Percentiles rank a stretch among this genome's conserved stretches.
Conservation (phyloP, 2,329 filamentous ascomycete genomes). For the Triangularia setosa region DNA sequence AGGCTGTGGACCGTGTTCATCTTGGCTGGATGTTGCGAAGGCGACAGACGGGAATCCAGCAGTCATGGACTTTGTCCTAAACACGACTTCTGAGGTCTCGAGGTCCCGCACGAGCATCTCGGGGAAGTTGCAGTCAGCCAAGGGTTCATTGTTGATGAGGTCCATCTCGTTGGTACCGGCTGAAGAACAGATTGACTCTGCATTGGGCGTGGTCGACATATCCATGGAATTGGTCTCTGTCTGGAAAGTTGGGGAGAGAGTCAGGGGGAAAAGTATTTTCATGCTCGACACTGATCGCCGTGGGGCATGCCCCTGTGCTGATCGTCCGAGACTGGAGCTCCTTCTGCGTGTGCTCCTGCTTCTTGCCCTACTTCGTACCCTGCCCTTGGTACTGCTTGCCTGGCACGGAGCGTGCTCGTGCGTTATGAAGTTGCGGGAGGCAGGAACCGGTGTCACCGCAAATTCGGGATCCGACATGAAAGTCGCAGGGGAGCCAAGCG, state of each 20-base stretch:
- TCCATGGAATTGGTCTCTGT: background rate
- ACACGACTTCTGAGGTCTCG: constrained; percentile 45
- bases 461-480: constrained; percentile 19
- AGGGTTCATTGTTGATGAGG: constrained; percentile 1
- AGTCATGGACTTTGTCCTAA: constrained; percentile 49
- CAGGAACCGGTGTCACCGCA: constrained; percentile 21
- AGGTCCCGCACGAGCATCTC: constrained; percentile 55
- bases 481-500: constrained; percentile 4
- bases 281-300: constrained; percentile 22
- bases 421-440: constrained; percentile 9
- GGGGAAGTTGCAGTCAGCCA: constrained; percentile 46
- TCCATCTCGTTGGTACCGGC: constrained; percentile 9
- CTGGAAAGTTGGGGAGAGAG: constrained; percentile 7
- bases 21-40: constrained; percentile 30
- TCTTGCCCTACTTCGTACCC: constrained; percentile 7
- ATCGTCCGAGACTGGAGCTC: constrained; percentile 12
- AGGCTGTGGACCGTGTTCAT: constrained; percentile 11
- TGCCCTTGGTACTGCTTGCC: constrained; percentile 3
- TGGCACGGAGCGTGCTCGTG: constrained; percentile 2
- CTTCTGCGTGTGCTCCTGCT: constrained; percentile 3
- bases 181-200: background rate
- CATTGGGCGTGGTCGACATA: background rate
- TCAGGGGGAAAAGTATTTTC: constrained; percentile 14
- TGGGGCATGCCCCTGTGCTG: constrained; percentile 23
- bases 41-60: constrained; percentile 43